Base-by-base conservation (phyloP, 177 flowering plant species). In the Vitis hybrid region DNA sequence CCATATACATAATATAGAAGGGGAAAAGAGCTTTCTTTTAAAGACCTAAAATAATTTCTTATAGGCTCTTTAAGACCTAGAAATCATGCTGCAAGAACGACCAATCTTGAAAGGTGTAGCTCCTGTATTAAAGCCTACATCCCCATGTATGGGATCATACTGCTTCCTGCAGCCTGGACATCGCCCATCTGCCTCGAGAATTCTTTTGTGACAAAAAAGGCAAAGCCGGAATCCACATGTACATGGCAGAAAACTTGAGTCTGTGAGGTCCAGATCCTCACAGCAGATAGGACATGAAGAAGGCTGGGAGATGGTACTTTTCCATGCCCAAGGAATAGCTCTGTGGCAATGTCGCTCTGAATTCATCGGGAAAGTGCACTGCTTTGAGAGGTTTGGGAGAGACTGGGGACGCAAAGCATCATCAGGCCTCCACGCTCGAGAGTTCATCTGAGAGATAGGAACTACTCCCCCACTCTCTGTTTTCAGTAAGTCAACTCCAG, bases 161-260 rank as follows among this genome's bases (percentile, higher is more conserved):
- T 10, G 74, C 60, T 70, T 75, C 50, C 78, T 65, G 70, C 78
- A 75, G 11, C 78, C 74, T 19, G 78, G 78, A 49, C 78, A 75
- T 13, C 74, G 70, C 5, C 71, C 67, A 60, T 75, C 78, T 48
- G 49, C 74, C 55, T 75, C 78, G 1, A 75, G 66, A 56, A 75
- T 75, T 50, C 67, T 75, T 15, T 75, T 75, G 74, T 75, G 71
- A 51, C 78, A 75, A 55, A 75, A 75, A 32, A 75, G 74, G 56
- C 78, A 73, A 13, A 73, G 60, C 1, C 49, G 70, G 26, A 67
- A 73, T 12, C 76, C 76, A 67, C 76, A 75, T 17, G 34, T 54
- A 75, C 78, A 75, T 2, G 78, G 78, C 1, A 75, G 45, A 55
- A 75, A 75, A 51, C 74, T 75, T 4, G 68, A 60, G 62, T 73